phyloP scores from a whole-genome alignment of 225 moss, liverwort and hornwort genomes.

The Rhytidiadelphus loreus region DNA sequence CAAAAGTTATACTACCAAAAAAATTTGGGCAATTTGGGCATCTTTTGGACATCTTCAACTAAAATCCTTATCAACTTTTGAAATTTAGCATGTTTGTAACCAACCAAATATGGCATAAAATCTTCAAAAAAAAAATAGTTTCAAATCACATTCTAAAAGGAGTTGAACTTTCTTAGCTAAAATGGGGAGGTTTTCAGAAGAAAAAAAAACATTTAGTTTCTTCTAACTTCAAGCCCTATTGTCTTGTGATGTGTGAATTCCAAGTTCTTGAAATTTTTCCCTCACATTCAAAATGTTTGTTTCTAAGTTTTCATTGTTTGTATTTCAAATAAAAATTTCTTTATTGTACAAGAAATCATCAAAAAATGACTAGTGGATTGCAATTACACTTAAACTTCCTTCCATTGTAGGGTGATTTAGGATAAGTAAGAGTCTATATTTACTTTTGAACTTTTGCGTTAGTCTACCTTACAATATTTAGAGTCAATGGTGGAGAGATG shows the following conservation, averaged over 20 bases:
- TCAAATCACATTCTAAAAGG: neutral
- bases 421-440: fast-evolving
- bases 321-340: neutral
- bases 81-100: neutral
- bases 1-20: fast-evolving
- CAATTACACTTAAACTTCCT: neutral
- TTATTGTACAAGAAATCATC: neutral
- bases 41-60: fast-evolving
- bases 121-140: fast-evolving
- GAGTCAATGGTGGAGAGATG: fast-evolving
- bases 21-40: neutral
- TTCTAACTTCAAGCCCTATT: neutral
- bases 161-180: neutral
- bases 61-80: fast-evolving
- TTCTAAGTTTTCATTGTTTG: fast-evolving
- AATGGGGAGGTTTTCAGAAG: fast-evolving
- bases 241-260: neutral
- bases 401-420: neutral
- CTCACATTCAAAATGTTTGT: neutral
- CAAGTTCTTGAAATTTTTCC: neutral
- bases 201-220: neutral
- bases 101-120: neutral
- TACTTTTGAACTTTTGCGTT: neutral
- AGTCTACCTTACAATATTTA: neutral
- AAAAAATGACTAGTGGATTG: neutral